These are phyloP conservation scores for Sarocladium brachiariae DNA, from an alignment of 2,329 filamentous ascomycete species.

Conservation along the genomic window DNA sequence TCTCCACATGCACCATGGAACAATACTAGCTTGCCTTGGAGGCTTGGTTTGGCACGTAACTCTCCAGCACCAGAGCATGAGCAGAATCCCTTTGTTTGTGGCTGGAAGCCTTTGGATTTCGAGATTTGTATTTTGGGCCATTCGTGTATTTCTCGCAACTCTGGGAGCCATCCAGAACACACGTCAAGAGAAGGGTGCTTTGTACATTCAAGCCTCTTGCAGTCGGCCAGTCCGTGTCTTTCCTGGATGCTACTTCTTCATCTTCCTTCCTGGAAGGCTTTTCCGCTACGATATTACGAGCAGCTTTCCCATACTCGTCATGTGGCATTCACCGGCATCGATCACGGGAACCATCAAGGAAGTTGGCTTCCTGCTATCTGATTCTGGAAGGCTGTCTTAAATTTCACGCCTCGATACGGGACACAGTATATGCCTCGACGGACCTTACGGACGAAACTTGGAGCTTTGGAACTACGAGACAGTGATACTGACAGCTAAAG, in stretches of 20 bases:
- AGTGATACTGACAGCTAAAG: neutral
- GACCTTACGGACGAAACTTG: neutral
- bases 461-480: neutral
- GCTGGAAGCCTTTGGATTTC: neutral
- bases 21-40: neutral
- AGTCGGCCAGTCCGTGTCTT: neutral
- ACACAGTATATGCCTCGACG: neutral
- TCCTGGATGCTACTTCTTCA: neutral
- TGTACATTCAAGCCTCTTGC: neutral
- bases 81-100: neutral
- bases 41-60: neutral
- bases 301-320: neutral
- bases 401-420: neutral
- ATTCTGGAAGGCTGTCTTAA: neutral
- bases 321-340: neutral
- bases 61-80: neutral
- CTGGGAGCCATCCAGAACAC: neutral
- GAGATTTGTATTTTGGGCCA: neutral
- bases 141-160: neutral
- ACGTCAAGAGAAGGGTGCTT: neutral
- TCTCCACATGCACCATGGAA: neutral
- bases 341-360: neutral
- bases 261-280: neutral
- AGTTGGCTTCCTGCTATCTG: neutral
- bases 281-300: neutral